Base-by-base conservation (phyloP, 1,284 basidiomycete genomes). In the Ceratobasidium sp. region DNA sequence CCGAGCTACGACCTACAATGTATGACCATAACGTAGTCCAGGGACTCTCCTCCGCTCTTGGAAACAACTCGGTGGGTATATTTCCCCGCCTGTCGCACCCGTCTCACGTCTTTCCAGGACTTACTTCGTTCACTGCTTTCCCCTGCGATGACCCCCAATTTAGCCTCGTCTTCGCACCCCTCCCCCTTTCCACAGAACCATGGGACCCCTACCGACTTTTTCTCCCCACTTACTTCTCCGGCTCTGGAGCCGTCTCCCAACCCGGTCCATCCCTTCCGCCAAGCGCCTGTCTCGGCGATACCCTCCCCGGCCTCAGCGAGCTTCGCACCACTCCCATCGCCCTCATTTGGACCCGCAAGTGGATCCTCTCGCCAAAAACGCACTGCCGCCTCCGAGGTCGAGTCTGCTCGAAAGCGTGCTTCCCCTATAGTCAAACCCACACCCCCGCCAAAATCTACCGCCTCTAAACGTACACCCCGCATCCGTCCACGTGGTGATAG, bases 21-120 rank as follows among this genome's bases (percentile, higher is more conserved):
- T 60, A 76, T 47, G 78, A 78, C 56, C n/a, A 88, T 0, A 90
- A 92, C 63, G 91, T 88, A 79, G 86, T 92, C 28, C 64, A 66
- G 26, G 64, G 54, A 88, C 90, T 0, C 90, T 90, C 20, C 89
- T 92, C 83, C 85, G 88, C 49, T 85, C 90, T 53, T 85, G 88
- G 79, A 81, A 82, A 81, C 85, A 84, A 83, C 81, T 58, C 82
- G 81, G 71, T 78, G 80, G 17, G 67, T 26, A 53, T 56, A 23
- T 51, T 28, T 51, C 58, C 11, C 37, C 33, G 17, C 23, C 23
- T 39, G 31, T 51, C 20, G 10, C 42, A 23, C 39, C 10, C 26
- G 7, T 58, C 76, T 61, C 28, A 67, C 23, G 37, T 39, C 45
- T 63, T 51, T 23, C 45, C 51, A 78, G 77, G 67, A 56, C 51